Conservation (phyloP, 73 alveolate species). For the Stentor coeruleus region DNA sequence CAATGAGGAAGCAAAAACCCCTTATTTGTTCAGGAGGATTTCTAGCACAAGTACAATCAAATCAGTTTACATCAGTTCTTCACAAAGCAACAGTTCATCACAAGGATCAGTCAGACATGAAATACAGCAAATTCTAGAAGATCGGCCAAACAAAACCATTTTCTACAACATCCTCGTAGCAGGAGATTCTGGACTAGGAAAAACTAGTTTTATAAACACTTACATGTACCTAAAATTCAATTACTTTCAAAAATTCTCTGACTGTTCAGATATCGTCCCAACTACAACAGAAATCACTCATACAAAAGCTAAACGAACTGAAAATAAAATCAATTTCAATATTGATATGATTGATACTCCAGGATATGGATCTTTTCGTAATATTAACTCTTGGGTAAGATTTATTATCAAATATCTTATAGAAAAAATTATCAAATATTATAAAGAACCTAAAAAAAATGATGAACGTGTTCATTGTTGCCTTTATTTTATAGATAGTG, state of each 20-base stretch:
- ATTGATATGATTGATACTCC: constrained; percentile 25
- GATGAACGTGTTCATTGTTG: constrained; percentile 26
- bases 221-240: constrained; percentile 16
- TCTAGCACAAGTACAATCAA: constrained; percentile 11
- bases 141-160: not conserved
- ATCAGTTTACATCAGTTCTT: not conserved
- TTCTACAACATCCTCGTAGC: constrained; percentile 12
- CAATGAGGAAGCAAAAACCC: not conserved
- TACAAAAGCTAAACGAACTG: not conserved
- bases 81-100: not conserved
- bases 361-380: constrained; percentile 16
- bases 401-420: not conserved
- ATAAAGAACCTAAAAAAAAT: not conserved
- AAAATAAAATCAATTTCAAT: not conserved
- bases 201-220: constrained; percentile 8
- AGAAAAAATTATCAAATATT: not conserved
- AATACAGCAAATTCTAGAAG: not conserved
- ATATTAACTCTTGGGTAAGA: not conserved
- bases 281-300: constrained; percentile 7
- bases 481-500: constrained; percentile 5
- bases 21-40: constrained; percentile 13
- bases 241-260: not conserved
- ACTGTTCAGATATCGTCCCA: constrained; percentile 5
- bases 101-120: not conserved
- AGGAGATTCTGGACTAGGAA: constrained; percentile 30